Conservation (phyloP, 371 early-diverging fungal species). For the Dichotomocladium elegans region DNA sequence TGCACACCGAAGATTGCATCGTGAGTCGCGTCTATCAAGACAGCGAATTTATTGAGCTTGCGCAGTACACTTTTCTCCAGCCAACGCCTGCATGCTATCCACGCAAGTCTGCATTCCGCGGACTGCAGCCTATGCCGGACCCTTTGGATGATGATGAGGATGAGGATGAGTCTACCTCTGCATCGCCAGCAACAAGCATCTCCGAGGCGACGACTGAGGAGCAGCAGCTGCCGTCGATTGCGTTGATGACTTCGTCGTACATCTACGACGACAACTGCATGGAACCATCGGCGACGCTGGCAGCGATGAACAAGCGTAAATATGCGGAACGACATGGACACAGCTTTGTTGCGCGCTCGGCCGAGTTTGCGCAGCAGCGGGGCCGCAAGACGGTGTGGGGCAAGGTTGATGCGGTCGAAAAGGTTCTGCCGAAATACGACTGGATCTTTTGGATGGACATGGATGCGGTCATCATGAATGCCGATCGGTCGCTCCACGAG, state of each 20-base stretch:
- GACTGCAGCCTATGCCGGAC: not conserved
- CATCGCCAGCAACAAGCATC: too few relatives aligned
- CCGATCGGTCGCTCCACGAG: slow-evolving; percentile 31
- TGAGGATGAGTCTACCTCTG: not conserved
- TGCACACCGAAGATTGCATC: slow-evolving; percentile 21
- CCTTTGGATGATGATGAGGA: slow-evolving; percentile 11
- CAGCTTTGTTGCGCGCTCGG: slow-evolving; percentile 54
- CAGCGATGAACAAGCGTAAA: slow-evolving; percentile 57
- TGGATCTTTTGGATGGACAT: slow-evolving; percentile 71
- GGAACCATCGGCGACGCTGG: slow-evolving; percentile 48
- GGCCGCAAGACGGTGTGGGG: slow-evolving; percentile 56
- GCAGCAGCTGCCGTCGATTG: slow-evolving; percentile 26
- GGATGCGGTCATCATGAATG: slow-evolving; percentile 60
- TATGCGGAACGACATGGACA: slow-evolving; percentile 59
- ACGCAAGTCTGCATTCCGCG: not conserved
- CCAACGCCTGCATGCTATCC: slow-evolving; percentile 18
- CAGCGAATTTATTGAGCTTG: slow-evolving; percentile 26
- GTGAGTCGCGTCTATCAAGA: slow-evolving; percentile 35
- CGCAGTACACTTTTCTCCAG: slow-evolving; percentile 19
- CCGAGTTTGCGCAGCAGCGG: slow-evolving; percentile 51
- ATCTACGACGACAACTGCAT: slow-evolving; percentile 55
- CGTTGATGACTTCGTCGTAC: slow-evolving; percentile 56
- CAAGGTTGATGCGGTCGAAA: slow-evolving; percentile 59
- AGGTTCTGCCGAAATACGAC: slow-evolving; percentile 57
- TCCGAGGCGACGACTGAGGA: too few relatives aligned